Percentiles rank a stretch among this genome's conserved stretches.
These are phyloP conservation scores for Paecilomyces sp. DNA, from an alignment of 2,329 filamentous ascomycete genomes.

Conservation along the genomic window DNA sequence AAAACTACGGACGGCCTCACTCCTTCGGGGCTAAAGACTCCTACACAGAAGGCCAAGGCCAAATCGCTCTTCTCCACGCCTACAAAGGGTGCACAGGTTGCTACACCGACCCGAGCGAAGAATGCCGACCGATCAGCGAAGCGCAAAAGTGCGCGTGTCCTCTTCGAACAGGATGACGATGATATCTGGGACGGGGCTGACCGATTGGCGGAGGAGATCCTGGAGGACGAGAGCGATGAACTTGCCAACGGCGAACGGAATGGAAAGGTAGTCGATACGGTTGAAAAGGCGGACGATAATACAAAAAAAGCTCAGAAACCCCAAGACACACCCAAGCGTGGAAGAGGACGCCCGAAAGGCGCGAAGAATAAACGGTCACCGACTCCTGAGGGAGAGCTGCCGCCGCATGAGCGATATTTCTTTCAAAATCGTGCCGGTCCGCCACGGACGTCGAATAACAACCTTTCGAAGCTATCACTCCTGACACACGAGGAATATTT, in stretches of 20 bases:
- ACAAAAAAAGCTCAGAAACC: slow-evolving; percentile 37
- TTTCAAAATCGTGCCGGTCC: slow-evolving; percentile 79
- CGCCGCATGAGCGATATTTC: slow-evolving; percentile 88
- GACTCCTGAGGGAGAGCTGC: slow-evolving; percentile 72
- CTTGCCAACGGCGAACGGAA: slow-evolving; percentile 14
- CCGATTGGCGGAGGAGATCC: slow-evolving; percentile 62
- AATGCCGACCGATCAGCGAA: slow-evolving; percentile 80
- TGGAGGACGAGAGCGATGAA: slow-evolving; percentile 37
- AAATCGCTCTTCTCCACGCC: slow-evolving; percentile 35
- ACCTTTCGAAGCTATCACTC: slow-evolving; percentile 63
- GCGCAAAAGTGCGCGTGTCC: slow-evolving; percentile 70
- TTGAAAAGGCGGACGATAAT: slow-evolving; percentile 20
- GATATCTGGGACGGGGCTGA: slow-evolving; percentile 57
- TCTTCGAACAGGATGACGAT: slow-evolving; percentile 71
- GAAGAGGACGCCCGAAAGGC: slow-evolving; percentile 50
- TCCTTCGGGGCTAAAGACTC: slow-evolving; percentile 29
- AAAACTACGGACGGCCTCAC: slow-evolving; percentile 16
- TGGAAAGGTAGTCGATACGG: slow-evolving; percentile 18
- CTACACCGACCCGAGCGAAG: slow-evolving; percentile 57
- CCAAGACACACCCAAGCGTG: slow-evolving; percentile 47
- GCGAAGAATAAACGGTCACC: slow-evolving; percentile 59
- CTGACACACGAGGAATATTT: slow-evolving; percentile 94
- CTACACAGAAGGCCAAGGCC: slow-evolving; percentile 28
- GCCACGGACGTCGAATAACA: slow-evolving; percentile 81
- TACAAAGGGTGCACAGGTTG: slow-evolving; percentile 20